These are phyloP conservation scores for Nemania sp. DNA, from an alignment of 2,329 filamentous ascomycete genomes.

Conservation along the genomic window DNA sequence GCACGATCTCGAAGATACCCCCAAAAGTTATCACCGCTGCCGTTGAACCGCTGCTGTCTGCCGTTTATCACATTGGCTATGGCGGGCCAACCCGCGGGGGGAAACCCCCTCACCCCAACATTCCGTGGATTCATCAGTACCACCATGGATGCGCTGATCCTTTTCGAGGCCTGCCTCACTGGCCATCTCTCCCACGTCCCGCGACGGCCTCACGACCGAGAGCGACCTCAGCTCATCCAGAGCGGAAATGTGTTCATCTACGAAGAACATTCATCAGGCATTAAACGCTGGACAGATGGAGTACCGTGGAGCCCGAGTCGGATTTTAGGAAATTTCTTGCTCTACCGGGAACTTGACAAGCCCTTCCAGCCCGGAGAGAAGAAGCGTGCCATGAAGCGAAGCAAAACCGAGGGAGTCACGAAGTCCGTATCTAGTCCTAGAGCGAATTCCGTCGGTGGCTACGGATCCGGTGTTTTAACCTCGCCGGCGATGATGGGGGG, in stretches of 20 bases:
- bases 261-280: conserved; percentile 86
- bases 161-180: conserved; percentile 78
- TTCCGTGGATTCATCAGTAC: conserved; percentile 70
- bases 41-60: no score
- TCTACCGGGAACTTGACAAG: conserved; percentile 81
- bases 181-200: conserved; percentile 76
- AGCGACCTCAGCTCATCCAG: conserved; percentile 74
- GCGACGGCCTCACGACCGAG: conserved; percentile 83
- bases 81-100: conserved; percentile 35
- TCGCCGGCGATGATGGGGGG: background rate
- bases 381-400: conserved; percentile 79
- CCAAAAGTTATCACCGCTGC: background rate
- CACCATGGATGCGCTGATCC: conserved; percentile 75
- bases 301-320: conserved; percentile 89
- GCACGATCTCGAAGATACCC: no score
- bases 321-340: conserved; percentile 81
- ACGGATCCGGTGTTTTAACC: background rate
- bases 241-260: conserved; percentile 92
- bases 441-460: conserved; percentile 28
- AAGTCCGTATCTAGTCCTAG: conserved; percentile 42
- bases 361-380: conserved; percentile 82
- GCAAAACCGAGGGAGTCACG: conserved; percentile 50
- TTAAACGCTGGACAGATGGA: conserved; percentile 94
- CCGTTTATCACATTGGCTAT: conserved; percentile 29
- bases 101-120: conserved; percentile 61